Evolutionary conservation across 192 early-diverging fungal genomes (phyloP).

Genomic region (Coemansia sp.): DNA sequence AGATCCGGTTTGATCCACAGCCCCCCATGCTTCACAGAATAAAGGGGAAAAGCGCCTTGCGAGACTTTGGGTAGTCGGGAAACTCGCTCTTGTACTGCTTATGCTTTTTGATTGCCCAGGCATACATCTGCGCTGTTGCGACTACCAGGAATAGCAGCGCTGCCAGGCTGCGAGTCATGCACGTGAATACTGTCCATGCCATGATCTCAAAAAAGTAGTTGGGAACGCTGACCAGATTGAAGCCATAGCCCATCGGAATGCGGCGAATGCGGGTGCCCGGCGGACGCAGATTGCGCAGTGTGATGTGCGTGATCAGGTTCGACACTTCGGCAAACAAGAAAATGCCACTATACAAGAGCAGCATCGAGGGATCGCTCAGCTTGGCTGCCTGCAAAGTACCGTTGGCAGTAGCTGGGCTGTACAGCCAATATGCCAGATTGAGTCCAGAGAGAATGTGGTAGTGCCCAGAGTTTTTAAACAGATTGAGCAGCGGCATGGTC

Average conservation of each 20-base stretch:
- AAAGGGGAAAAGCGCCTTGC: slow-evolving; percentile 78
- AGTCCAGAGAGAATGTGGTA: slow-evolving; percentile 88
- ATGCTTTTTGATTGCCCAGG: slow-evolving; percentile 98
- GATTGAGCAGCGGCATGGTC: slow-evolving; percentile 92
- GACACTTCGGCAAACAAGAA: slow-evolving; percentile 71
- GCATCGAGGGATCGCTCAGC: slow-evolving; percentile 43
- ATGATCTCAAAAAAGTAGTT: slow-evolving; percentile 92
- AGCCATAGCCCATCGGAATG: slow-evolving; percentile 92
- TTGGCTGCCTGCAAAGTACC: slow-evolving; percentile 37
- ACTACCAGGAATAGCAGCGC: slow-evolving; percentile 67
- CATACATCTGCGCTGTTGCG: slow-evolving; percentile 81
- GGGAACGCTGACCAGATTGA: slow-evolving; percentile 83
- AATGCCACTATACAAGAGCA: slow-evolving; percentile 28
- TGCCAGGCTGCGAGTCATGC: slow-evolving; percentile 69
- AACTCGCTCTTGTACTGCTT: slow-evolving; percentile 87
- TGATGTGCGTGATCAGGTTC: slow-evolving; percentile 81
- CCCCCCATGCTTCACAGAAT: slow-evolving; percentile 11
- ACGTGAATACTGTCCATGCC: slow-evolving; percentile 73
- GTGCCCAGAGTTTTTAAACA: slow-evolving; percentile 94
- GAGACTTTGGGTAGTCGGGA: slow-evolving; percentile 80
- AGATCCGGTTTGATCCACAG: neutral
- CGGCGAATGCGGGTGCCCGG: slow-evolving; percentile 78
- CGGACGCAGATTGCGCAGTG: slow-evolving; percentile 87
- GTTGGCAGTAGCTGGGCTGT: slow-evolving; percentile 72
- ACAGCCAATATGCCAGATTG: slow-evolving; percentile 82